These are phyloP conservation scores for Amanita muscaria DNA, from an alignment of 768 basidiomycete species.

Conservation along the genomic window DNA sequence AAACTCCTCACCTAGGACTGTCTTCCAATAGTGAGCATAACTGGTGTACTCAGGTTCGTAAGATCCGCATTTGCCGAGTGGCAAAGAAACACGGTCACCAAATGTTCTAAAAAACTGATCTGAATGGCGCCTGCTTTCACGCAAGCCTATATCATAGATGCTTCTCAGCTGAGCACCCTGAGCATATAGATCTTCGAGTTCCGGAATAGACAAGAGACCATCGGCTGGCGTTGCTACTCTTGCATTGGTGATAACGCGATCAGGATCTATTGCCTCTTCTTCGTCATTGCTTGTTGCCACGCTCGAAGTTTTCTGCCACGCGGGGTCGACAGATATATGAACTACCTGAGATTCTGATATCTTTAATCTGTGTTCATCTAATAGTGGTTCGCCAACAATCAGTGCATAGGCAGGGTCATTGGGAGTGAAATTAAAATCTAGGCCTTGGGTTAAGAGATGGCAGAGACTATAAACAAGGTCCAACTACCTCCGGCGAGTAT, in stretches of 20 bases:
- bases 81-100: constrained; percentile 36
- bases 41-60: constrained; percentile 83
- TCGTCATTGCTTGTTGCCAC: constrained; percentile 31
- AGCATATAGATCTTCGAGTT: constrained; percentile 45
- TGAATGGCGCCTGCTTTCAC: constrained; percentile 11
- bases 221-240: constrained; percentile 50
- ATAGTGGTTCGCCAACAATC: constrained; percentile 52
- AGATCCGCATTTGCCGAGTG: constrained; percentile 38
- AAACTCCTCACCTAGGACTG: constrained; percentile 56
- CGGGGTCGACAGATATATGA: constrained; percentile 60
- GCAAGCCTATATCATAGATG: constrained; percentile 55
- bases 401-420: constrained; percentile 78
- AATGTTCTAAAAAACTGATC: constrained; percentile 32
- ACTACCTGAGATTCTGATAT: constrained; percentile 63
- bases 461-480: neutral
- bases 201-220: constrained; percentile 54
- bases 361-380: constrained; percentile 39
- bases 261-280: constrained; percentile 53
- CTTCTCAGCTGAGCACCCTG: constrained; percentile 40
- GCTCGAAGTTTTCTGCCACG: constrained; percentile 25
- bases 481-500: constrained; percentile 74
- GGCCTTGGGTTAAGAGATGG: neutral
- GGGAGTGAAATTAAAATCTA: constrained; percentile 90
- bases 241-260: constrained; percentile 66
- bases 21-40: constrained; percentile 82